Percentiles rank a stretch among this genome's conserved stretches.
phyloP scores from a whole-genome alignment of 139 green algal genomes.

The Picochlorum sp. region DNA sequence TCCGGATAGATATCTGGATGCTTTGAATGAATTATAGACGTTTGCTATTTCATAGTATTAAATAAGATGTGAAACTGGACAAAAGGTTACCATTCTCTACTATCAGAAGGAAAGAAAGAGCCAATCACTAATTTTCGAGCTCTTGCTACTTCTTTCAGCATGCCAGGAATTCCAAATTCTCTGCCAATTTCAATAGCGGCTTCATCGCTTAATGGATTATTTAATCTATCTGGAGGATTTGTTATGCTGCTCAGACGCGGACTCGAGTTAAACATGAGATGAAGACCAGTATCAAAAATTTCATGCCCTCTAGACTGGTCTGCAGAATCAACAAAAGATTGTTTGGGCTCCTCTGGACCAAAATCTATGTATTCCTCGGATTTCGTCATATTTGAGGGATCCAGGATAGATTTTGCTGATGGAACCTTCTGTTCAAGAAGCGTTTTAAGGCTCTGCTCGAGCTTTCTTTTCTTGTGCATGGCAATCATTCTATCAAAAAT shows the following conservation, averaged over 20 bases:
- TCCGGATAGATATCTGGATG: conserved; percentile 26
- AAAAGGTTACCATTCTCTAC: neutral
- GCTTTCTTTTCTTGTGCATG: neutral
- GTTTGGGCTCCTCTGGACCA: too few relatives aligned
- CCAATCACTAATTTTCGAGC: conserved; percentile 5
- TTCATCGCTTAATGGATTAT: conserved; percentile 9
- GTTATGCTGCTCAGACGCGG: neutral
- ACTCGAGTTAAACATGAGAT: neutral
- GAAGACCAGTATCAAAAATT: neutral
- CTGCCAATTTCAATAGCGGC: conserved; percentile 2
- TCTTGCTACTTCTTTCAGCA: conserved; percentile 15
- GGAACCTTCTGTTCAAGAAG: neutral
- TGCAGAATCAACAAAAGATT: neutral
- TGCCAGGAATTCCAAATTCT: neutral
- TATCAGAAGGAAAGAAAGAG: conserved; percentile 2
- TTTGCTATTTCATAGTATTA: neutral
- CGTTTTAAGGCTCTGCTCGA: neutral
- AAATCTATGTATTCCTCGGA: too few relatives aligned
- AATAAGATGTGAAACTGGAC: neutral
- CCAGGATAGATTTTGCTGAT: too few relatives aligned
- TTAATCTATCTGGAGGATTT: neutral
- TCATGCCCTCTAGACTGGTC: neutral
- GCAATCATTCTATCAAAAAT: neutral
- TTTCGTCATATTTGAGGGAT: too few relatives aligned
- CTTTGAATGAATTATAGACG: conserved; percentile 28